phyloP scores from a whole-genome alignment of 306 rosid species.

The Dryas octopetala region DNA sequence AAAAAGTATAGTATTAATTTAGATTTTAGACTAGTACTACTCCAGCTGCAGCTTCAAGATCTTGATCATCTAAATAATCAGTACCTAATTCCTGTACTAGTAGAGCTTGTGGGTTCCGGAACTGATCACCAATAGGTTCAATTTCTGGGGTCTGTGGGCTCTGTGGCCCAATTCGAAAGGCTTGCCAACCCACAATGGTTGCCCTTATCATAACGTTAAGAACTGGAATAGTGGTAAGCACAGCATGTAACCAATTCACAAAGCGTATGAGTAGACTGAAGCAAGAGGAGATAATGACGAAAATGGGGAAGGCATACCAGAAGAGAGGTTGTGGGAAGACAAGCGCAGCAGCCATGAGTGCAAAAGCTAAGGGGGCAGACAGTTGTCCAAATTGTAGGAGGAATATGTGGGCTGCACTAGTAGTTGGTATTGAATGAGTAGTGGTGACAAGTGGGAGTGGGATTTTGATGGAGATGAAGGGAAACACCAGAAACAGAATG shows the following conservation, averaged over 20 bases:
- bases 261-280: background rate
- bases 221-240: background rate
- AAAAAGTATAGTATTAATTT: no score
- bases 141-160: no score
- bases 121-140: no score
- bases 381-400: background rate
- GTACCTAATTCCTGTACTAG: no score
- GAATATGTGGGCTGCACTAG: background rate
- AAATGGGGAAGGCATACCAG: background rate
- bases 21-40: no score
- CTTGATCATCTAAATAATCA: no score
- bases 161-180: background rate
- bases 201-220: background rate
- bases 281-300: background rate
- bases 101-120: no score
- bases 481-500: background rate
- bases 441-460: background rate
- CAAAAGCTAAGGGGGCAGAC: background rate
- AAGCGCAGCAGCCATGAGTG: background rate
- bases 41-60: no score
- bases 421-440: background rate
- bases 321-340: background rate
- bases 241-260: background rate
- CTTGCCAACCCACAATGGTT: background rate
- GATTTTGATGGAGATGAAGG: background rate